Evolutionary conservation across 352 stramenopile genomes (phyloP), one percentile per base, ranked within the genome.

Genomic region (Globisporangium emineosum): DNA sequence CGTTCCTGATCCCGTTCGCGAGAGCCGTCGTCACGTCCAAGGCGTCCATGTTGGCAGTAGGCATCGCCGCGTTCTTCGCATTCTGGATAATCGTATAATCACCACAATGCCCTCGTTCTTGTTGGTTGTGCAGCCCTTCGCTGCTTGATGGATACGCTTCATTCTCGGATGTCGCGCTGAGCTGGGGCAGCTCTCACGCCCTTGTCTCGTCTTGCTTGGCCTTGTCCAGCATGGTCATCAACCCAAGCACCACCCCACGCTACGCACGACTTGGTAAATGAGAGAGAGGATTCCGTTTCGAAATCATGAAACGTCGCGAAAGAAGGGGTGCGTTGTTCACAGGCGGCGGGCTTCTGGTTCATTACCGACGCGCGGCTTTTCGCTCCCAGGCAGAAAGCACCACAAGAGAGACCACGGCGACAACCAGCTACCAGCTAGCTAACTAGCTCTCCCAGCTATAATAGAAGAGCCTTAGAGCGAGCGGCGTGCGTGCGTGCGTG

Each of bases 1-100:
- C 86, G 32, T 93, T 91, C 69, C 60, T 91, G 2, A 57, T 93
- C 21, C 84, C 85, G 3, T 95, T 91, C 58, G 83, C 83, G 0
- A 33, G 64, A 30, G 81, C 75, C 17, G 13, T 70, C 2, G 10
- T 27, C 25, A 30, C 27, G 23, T 27, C 35, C 19, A 47, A 51
- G 13, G 32, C 45, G 30, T 67, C 62, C 12, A 2, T 53, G n/a
- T n/a, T 64, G 10, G 58, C 57, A n/a, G 12, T 62, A 2, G 8
- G 35, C 2, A 0, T 45, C 19, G 57, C 57, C 3, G 30, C 21
- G 3, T 27, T 59, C 56, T 42, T 68, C 6, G 35, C 33, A 15
- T 27, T 57, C 35, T 57, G 53, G 62, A 32, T 68, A 57, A 58
- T 51, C 17, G 30, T 51, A 21, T 68, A 43, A 45, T 19, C 15